A percentile compares a stretch with the other conserved stretches of the same genome.
phyloP scores from a whole-genome alignment of 139 green algal genomes.

The Deuterostichococcus epilithicus region DNA sequence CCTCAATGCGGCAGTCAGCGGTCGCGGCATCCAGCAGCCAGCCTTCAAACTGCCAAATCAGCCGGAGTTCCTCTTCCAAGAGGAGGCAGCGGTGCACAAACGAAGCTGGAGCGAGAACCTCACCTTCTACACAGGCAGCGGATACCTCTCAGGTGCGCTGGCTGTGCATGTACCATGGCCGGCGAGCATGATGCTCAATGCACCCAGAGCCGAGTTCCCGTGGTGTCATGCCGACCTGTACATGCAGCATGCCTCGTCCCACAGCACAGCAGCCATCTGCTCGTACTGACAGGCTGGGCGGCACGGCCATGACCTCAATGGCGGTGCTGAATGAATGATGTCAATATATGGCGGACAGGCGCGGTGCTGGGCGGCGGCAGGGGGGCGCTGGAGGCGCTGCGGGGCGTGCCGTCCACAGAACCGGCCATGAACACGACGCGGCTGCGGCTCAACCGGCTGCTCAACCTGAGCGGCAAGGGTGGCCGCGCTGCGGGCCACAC shows the following conservation, averaged over 20 bases:
- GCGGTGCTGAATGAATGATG: no score
- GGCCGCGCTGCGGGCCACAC: constrained; percentile 59
- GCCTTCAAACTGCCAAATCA: constrained; percentile 47
- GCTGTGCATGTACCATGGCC: no score
- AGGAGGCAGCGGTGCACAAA: constrained; percentile 68
- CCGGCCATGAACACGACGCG: constrained; percentile 19
- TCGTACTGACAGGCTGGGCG: not conserved
- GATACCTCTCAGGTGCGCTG: constrained; percentile 70
- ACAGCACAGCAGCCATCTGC: no score
- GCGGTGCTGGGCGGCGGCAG: constrained; percentile 40
- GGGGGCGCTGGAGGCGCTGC: constrained; percentile 30
- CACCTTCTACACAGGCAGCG: constrained; percentile 85
- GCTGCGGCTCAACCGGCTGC: constrained; percentile 64
- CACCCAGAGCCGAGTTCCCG: no score
- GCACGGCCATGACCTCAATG: no score
- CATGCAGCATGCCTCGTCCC: no score
- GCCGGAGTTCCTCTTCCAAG: constrained; percentile 86
- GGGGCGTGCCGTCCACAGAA: constrained; percentile 16
- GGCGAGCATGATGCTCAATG: no score
- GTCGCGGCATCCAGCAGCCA: not conserved
- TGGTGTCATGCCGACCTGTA: no score
- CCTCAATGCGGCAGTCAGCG: constrained; percentile 16
- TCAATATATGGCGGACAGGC: constrained; percentile 25
- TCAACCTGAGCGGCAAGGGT: constrained; percentile 65
- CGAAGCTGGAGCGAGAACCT: constrained; percentile 84